These are phyloP conservation scores for Metarhizium anisopliae DNA, from an alignment of 2,329 filamentous ascomycete genomes.

Conservation along the genomic window DNA sequence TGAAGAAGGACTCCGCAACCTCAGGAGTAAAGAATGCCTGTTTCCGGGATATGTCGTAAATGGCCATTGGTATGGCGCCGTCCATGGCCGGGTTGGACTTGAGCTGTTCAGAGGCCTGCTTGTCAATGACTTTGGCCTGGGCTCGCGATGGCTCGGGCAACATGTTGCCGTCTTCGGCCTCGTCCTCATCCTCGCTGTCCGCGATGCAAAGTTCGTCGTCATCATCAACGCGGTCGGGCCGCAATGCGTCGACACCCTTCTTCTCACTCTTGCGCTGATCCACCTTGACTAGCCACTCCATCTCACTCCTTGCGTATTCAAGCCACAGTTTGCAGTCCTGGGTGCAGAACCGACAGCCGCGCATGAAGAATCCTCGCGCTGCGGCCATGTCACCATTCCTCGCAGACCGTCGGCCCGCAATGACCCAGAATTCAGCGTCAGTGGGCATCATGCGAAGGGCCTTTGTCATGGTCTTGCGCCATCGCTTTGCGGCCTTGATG, in stretches of 20 bases:
- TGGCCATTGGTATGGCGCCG: conserved; percentile 87
- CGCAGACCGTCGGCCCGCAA: conserved; percentile 71
- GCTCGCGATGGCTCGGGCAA: conserved; percentile 35
- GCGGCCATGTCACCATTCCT: conserved; percentile 78
- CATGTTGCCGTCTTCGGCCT: conserved; percentile 26
- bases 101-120: conserved; percentile 40
- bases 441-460: conserved; percentile 80
- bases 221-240: conserved; percentile 39
- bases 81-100: conserved; percentile 74
- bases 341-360: conserved; percentile 84
- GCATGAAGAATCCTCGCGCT: conserved; percentile 76
- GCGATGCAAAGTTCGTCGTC: conserved; percentile 35
- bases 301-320: conserved; percentile 84
- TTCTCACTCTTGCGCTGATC: conserved; percentile 56
- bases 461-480: conserved; percentile 54
- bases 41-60: conserved; percentile 79
- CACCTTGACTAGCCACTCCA: conserved; percentile 82
- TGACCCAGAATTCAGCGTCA: conserved; percentile 76
- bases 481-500: conserved; percentile 56
- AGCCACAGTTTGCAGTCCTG: conserved; percentile 68
- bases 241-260: conserved; percentile 28
- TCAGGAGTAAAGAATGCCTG: conserved; percentile 60
- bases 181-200: conserved; percentile 32
- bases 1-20: conserved; percentile 69
- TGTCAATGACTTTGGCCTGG: conserved; percentile 35